Conservation (phyloP, 805 yeast genomes). For the Isabelozyma gotoi region DNA sequence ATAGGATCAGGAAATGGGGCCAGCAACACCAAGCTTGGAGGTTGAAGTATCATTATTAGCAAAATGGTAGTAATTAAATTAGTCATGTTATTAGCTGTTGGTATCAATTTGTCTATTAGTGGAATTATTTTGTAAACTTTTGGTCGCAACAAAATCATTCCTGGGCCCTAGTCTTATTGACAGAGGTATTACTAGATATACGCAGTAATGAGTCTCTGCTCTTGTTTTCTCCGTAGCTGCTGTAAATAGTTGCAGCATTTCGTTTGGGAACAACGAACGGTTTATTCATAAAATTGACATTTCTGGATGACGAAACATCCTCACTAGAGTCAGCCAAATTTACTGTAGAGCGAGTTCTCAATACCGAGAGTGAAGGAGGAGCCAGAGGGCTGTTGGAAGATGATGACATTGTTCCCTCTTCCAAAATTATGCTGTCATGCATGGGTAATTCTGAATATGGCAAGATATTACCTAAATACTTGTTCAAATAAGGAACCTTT, state of each 20-base stretch:
- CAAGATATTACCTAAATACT: conserved; percentile 11
- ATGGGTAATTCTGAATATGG: conserved; percentile 18
- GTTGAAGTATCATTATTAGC: neutral
- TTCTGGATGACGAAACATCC: conserved; percentile 3
- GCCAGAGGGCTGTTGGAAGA: conserved; percentile 15
- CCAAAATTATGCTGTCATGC: conserved; percentile 24
- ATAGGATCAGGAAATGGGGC: neutral
- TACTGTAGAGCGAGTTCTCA: conserved; percentile 38
- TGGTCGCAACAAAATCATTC: neutral
- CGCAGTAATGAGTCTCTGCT: conserved; percentile 27
- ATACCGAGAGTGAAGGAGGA: conserved; percentile 16
- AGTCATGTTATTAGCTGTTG: neutral
- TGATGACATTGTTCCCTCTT: conserved; percentile 31
- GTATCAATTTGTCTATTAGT: neutral
- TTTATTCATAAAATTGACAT: conserved; percentile 31
- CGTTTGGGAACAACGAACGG: conserved; percentile 36
- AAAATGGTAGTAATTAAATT: neutral
- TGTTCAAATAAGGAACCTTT: conserved; percentile 21
- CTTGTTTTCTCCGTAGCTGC: conserved; percentile 11
- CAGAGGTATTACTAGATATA: conserved; percentile 15
- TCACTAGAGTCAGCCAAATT: conserved; percentile 20
- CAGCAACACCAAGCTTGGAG: neutral
- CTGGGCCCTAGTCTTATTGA: conserved; percentile 7
- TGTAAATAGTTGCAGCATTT: conserved; percentile 4
- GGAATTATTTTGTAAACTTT: neutral